phyloP scores from a whole-genome alignment of 768 basidiomycete species.

The Xerocomus potaroensis region DNA sequence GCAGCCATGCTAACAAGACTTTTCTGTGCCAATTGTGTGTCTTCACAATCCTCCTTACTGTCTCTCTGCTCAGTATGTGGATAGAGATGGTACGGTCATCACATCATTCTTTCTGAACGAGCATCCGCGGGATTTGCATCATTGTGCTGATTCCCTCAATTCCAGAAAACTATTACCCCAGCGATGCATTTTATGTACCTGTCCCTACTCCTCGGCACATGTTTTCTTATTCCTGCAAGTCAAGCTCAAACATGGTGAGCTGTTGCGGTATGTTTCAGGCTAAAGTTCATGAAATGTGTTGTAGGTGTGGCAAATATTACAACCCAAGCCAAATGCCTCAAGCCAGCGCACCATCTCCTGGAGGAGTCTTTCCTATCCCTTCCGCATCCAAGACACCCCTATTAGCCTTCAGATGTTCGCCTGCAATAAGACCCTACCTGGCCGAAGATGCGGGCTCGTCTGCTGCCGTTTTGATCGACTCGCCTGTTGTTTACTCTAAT shows the following conservation, averaged over 20 bases:
- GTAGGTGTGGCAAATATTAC: slow-evolving; percentile 51
- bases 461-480: slow-evolving; percentile 49
- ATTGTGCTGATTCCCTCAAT: not conserved
- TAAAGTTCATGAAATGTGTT: not conserved
- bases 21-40: not conserved
- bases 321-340: slow-evolving; percentile 37
- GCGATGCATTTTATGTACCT: slow-evolving; percentile 9
- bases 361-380: slow-evolving; percentile 44
- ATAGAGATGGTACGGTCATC: slow-evolving; percentile 5
- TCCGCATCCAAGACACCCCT: slow-evolving; percentile 37
- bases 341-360: slow-evolving; percentile 38
- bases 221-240: slow-evolving; percentile 11
- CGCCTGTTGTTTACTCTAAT: slow-evolving; percentile 43
- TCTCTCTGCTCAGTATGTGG: slow-evolving; percentile 2
- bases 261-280: not conserved
- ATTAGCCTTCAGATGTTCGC: slow-evolving; percentile 54
- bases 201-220: slow-evolving; percentile 10
- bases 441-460: slow-evolving; percentile 44
- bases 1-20: not conserved
- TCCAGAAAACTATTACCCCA: not conserved
- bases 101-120: not conserved
- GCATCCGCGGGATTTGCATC: not conserved
- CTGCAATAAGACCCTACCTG: slow-evolving; percentile 55
- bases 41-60: slow-evolving; percentile 5
- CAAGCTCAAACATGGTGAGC: slow-evolving; percentile 29